Evolutionary conservation across 768 basidiomycete genomes (phyloP).

Genomic region (Pleurotus pulmonarius): DNA sequence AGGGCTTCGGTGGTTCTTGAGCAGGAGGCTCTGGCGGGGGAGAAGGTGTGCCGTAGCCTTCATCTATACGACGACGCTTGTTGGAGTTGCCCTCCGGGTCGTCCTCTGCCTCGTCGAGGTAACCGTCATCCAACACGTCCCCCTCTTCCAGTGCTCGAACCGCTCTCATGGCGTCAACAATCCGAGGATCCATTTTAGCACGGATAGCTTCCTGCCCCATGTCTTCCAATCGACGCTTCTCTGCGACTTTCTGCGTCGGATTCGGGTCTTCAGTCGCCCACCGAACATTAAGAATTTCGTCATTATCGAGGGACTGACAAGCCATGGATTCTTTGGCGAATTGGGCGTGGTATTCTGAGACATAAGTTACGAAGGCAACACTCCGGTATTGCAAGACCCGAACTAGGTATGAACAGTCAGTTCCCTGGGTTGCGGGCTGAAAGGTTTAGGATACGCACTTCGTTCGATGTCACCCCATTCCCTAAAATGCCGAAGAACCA

Average conservation of each 20-base stretch:
- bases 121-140: slow-evolving; percentile 34
- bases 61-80: slow-evolving; percentile 28
- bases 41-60: slow-evolving; percentile 19
- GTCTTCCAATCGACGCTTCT: slow-evolving; percentile 79
- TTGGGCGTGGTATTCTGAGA: slow-evolving; percentile 78
- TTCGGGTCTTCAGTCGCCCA: slow-evolving; percentile 99
- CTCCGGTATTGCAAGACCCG: slow-evolving; percentile 91
- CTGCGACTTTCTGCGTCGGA: slow-evolving; percentile 81
- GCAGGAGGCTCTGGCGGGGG: slow-evolving; percentile 20
- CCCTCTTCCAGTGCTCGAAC: slow-evolving; percentile 90
- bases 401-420: slow-evolving; percentile 39
- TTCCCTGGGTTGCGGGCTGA: slow-evolving; percentile 21
- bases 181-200: slow-evolving; percentile 78
- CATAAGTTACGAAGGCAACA: slow-evolving; percentile 96
- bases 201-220: slow-evolving; percentile 85
- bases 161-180: slow-evolving; percentile 85
- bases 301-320: slow-evolving; percentile 94
- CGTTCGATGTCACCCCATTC: slow-evolving; percentile 95
- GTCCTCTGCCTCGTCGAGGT: slow-evolving; percentile 23
- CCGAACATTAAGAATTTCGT: slow-evolving; percentile 96
- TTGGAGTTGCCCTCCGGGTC: slow-evolving; percentile 33
- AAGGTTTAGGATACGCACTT: slow-evolving; percentile 49
- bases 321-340: slow-evolving; percentile 99
- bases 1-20: slow-evolving; percentile 31
- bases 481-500: slow-evolving; percentile 86